Conservation (phyloP, 202 grass and related monocot genomes). For the Brachypodium distachyon region DNA sequence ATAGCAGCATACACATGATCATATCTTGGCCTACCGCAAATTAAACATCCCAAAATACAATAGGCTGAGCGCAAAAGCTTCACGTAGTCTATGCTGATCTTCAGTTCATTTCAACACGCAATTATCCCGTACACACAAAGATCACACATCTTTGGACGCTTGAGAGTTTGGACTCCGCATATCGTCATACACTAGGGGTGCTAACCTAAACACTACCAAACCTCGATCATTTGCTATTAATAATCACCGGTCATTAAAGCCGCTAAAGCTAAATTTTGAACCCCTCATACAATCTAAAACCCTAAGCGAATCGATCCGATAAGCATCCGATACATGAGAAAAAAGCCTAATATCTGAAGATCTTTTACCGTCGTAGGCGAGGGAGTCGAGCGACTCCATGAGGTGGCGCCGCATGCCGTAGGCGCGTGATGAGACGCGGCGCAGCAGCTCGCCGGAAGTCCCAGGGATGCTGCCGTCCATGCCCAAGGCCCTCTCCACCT, state of each 20-base stretch:
- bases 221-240: background rate
- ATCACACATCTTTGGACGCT: background rate
- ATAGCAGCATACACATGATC: background rate
- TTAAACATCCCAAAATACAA: background rate
- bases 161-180: background rate
- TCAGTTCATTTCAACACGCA: background rate
- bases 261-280: background rate
- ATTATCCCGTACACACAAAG: background rate
- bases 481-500: conserved; percentile 87
- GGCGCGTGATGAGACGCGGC: conserved; percentile 80
- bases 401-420: conserved; percentile 91
- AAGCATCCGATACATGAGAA: background rate
- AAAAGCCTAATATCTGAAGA: background rate
- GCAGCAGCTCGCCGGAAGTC: conserved; percentile 83
- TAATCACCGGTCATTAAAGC: background rate
- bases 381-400: conserved; percentile 80
- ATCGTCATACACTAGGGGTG: background rate
- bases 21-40: background rate
- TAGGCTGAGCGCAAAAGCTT: conserved; percentile 4
- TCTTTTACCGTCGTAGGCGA: conserved; percentile 69
- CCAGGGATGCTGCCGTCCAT: conserved; percentile 81
- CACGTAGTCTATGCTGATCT: background rate
- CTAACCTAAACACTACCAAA: background rate
- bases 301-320: background rate
- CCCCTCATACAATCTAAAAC: background rate